These are phyloP conservation scores for Vicia villosa DNA, from an alignment of 306 rosid genomes.

Conservation along the genomic window DNA sequence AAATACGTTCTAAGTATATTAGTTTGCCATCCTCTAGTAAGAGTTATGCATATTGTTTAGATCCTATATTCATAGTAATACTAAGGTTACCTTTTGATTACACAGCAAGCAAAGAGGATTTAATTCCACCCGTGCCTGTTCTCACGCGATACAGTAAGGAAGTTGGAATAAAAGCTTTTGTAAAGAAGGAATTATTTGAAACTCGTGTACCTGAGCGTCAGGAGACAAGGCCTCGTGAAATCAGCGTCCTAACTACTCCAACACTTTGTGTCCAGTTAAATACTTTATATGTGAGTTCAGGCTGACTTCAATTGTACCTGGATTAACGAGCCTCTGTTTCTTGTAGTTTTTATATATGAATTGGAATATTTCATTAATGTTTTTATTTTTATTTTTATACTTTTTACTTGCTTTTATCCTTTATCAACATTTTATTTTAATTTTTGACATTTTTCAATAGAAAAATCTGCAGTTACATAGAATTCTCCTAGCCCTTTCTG, in stretches of 20 bases:
- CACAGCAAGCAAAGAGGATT: constrained; percentile 88
- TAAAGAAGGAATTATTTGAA: constrained; percentile 94
- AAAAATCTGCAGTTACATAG: constrained; percentile 16
- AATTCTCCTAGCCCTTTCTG: neutral
- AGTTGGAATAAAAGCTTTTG: constrained; percentile 95
- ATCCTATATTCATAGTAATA: constrained; percentile 28
- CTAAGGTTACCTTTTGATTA: constrained; percentile 38
- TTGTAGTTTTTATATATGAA: neutral
- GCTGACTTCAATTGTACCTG: constrained; percentile 26
- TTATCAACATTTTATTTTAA: neutral
- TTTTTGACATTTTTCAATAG: constrained; percentile 7
- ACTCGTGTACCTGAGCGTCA: constrained; percentile 82
- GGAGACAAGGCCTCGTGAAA: constrained; percentile 74
- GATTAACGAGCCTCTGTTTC: neutral
- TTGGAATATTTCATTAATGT: neutral
- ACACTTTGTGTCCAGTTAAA: constrained; percentile 91
- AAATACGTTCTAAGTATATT: neutral
- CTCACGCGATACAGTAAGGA: constrained; percentile 92
- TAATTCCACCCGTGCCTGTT: constrained; percentile 89
- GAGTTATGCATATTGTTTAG: constrained; percentile 32
- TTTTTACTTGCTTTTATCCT: constrained; percentile 14
- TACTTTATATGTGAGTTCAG: constrained; percentile 83
- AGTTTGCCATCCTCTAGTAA: constrained; percentile 14
- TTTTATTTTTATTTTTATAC: constrained; percentile 24
- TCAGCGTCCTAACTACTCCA: constrained; percentile 71